Base-by-base conservation (phyloP, 108 stramenopile genomes). In the Cyclostephanos tholiformis region DNA sequence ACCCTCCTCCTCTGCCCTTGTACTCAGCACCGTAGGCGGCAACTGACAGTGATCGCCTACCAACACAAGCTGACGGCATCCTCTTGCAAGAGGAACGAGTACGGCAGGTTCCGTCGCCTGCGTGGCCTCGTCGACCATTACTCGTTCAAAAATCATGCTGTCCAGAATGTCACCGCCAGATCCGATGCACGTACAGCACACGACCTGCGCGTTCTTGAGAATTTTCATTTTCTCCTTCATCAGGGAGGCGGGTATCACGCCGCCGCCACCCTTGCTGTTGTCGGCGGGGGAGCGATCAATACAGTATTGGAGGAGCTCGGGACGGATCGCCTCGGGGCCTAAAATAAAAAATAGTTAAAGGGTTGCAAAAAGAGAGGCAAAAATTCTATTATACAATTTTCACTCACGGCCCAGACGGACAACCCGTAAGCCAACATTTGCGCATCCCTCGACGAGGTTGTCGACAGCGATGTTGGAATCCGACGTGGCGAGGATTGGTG, bases 381-480 rank as follows among this genome's bases (percentile, higher is more conserved):
- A 4, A 32, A 32, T 32, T 32, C 32, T 4, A 32, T 32, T 4
- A 4, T 32, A 4, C 32, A 4, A 32, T 4, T 32, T 32, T 32
- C 4, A 32, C 32, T 32, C 32, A 35, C 94, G 84, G 14, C 98
- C 98, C 46, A 99, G 72, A 20, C 98, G 91, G 23, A 99, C 89
- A 26, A 94, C 97, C 4, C 82, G 82, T 50, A 98, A 76, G 50
- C 97, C 92, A 36, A 88, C 94, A 57, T 87, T 89, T 12, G 91
- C 93, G 70, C 93, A 95, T 39, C 98, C 97, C 79, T 97, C 97
- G 26, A 98, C 91, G 41, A 99, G 73, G 74, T 99, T 97, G 72
- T 99, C 98, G 6, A 98, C 98, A 17, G 98, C 98, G 69, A 97
- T 97, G 76, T 99, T 98, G 27, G 96, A 97, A 87, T 97, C 96